Conservation (phyloP, 192 early-diverging fungal genomes). For the Entomortierella lignicola region DNA sequence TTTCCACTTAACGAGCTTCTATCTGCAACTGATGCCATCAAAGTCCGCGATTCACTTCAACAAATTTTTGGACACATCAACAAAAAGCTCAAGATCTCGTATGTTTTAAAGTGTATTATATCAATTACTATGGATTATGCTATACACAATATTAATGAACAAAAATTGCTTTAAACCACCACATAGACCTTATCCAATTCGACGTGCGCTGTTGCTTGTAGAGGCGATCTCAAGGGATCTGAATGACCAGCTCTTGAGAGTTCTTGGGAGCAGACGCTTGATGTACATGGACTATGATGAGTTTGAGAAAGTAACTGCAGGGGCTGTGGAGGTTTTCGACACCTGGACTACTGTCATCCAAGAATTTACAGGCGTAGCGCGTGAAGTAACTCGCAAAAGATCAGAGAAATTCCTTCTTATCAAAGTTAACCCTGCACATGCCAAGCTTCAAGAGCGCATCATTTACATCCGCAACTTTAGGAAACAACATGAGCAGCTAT, state of each 20-base stretch:
- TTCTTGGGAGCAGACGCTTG: constrained; percentile 87
- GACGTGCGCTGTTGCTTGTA: constrained; percentile 91
- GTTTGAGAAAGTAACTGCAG: constrained; percentile 87
- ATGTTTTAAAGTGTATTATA: constrained; percentile 40
- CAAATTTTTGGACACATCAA: constrained; percentile 96
- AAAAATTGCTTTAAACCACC: neutral
- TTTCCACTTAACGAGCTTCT: constrained; percentile 98
- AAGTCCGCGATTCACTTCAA: constrained; percentile 79
- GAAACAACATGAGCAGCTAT: constrained; percentile 97
- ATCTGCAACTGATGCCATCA: constrained; percentile 91
- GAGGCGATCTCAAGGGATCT: constrained; percentile 96
- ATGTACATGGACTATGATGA: constrained; percentile 95
- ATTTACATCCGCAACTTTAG: constrained; percentile 92
- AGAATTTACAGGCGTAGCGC: constrained; percentile 94
- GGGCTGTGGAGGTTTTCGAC: constrained; percentile 88
- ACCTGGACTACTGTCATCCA: constrained; percentile 97
- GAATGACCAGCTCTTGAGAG: constrained; percentile 90
- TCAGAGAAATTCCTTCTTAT: constrained; percentile 95
- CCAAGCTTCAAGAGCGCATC: constrained; percentile 93
- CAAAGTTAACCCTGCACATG: constrained; percentile 93
- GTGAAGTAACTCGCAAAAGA: constrained; percentile 94
- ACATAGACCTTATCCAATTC: constrained; percentile 82
- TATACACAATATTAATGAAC: neutral
- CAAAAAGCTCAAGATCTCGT: constrained; percentile 96
- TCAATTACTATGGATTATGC: constrained; percentile 37